Evolutionary conservation across 2,329 filamentous ascomycete species (phyloP), one percentile per base, ranked within the genome.

Genomic region (Trichoderma sp.): DNA sequence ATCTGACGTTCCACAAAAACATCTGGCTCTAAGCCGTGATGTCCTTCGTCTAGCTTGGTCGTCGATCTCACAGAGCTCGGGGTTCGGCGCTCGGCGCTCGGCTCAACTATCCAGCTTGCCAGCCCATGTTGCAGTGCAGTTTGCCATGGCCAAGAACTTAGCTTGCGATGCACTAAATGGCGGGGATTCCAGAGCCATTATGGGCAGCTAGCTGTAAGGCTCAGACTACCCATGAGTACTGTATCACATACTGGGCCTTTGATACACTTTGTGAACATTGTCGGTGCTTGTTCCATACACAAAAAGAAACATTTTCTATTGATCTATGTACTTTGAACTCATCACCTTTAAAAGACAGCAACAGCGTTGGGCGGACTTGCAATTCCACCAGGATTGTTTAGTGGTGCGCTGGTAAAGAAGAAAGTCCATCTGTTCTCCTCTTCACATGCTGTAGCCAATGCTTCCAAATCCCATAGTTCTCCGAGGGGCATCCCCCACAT

Each of bases 401-500:
- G 72, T 6, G 82, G 81, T 71, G 81, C 76, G 62, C 80, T 82
- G 71, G 74, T 79, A 32, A 85, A 79, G 73, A 85, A 84, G 57
- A 85, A 85, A 0, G 79, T 78, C 78, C 81, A 85, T 28, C 81
- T 72, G 4, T 76, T 72, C 12, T 76, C 73, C 66, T 79, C 77
- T 14, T 60, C 24, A 32, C 83, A 84, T 32, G 80, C 79, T 18
- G 73, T 66, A 1, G 79, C 77, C 53, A 86, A 71, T 3, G 71
- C 76, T 62, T 86, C 83, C 14, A 86, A 73, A 67, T 86, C 81
- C 71, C 86, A 86, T 61, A 86, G 74, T 76, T 87, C 85, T 0
- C 85, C 85, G 47, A 86, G 84, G 1, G 85, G 84, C 80, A 86
- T 80, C 0, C 86, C 86, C 85, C 86, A 88, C 0, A 85, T 84